Conservation (phyloP, 345 rosid genomes). For the Toxicodendron radicans region DNA sequence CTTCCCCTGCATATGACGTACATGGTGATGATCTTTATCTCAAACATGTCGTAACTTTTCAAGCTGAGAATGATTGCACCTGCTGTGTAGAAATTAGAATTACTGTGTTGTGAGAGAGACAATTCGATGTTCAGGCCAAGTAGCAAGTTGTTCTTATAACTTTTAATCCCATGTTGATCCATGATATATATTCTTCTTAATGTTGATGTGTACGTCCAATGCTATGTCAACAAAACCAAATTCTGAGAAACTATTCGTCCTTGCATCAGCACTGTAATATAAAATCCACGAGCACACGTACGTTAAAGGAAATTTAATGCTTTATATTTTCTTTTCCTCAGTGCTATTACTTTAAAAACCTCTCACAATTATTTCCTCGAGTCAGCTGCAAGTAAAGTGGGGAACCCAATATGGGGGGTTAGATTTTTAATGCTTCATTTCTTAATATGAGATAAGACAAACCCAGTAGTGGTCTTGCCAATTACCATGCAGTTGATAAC, state of each 20-base stretch:
- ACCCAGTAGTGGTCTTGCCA: slow-evolving; percentile 8
- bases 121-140: too few relatives aligned
- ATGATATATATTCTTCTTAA: not conserved
- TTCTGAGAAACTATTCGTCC: too few relatives aligned
- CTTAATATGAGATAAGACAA: slow-evolving; percentile 7
- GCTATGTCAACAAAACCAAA: too few relatives aligned
- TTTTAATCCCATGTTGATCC: not conserved
- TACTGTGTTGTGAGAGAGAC: too few relatives aligned
- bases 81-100: too few relatives aligned
- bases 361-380: not conserved
- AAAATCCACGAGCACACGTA: not conserved
- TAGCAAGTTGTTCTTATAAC: too few relatives aligned
- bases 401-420: slow-evolving; percentile 11
- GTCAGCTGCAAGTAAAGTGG: slow-evolving; percentile 26
- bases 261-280: not conserved
- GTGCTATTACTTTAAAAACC: not conserved
- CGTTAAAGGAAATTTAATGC: not conserved
- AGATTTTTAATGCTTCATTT: not conserved
- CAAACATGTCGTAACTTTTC: too few relatives aligned
- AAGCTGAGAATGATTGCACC: too few relatives aligned
- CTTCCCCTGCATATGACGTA: not conserved
- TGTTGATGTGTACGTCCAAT: too few relatives aligned
- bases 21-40: not conserved
- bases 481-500: not conserved
- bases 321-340: too few relatives aligned